A percentile compares a stretch with the other conserved stretches of the same genome.
Evolutionary conservation across 345 rosid species (phyloP).

Genomic region (Hibiscus mutabilis): DNA sequence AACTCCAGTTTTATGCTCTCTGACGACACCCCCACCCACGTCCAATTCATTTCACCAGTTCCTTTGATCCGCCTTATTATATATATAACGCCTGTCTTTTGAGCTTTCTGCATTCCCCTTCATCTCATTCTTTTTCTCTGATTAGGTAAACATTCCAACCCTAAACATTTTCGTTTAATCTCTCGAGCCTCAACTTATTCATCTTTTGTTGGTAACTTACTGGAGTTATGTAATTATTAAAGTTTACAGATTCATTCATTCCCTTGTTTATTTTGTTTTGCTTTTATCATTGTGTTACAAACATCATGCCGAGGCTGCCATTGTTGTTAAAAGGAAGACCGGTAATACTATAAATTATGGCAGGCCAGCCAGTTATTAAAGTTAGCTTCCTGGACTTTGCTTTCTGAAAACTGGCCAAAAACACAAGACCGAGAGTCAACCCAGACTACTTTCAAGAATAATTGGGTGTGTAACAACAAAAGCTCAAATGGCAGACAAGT

Average conservation of each 20-base stretch:
- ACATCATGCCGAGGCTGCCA: too few species aligned
- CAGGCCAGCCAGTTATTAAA: neutral
- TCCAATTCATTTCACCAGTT: neutral
- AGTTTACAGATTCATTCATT: neutral
- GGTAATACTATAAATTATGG: neutral
- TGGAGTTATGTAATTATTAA: neutral
- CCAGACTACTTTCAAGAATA: neutral
- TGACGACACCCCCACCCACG: constrained; percentile 12
- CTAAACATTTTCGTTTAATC: neutral
- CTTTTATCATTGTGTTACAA: too few species aligned
- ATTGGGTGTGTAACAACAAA: neutral
- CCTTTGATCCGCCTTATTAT: neutral
- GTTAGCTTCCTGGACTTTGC: neutral
- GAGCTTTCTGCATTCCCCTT: neutral
- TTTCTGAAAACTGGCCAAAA: neutral
- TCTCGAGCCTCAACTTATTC: neutral
- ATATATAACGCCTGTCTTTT: neutral
- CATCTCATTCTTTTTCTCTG: neutral
- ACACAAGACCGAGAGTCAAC: neutral
- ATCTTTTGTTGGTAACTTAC: neutral
- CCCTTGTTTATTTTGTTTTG: too few species aligned
- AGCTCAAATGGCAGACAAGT: neutral
- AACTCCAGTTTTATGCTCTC: neutral
- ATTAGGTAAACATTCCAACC: neutral
- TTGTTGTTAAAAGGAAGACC: neutral